A percentile compares a stretch with the other conserved stretches of the same genome.
Evolutionary conservation across 805 yeast species (phyloP).

Genomic region (Candida anglica): DNA sequence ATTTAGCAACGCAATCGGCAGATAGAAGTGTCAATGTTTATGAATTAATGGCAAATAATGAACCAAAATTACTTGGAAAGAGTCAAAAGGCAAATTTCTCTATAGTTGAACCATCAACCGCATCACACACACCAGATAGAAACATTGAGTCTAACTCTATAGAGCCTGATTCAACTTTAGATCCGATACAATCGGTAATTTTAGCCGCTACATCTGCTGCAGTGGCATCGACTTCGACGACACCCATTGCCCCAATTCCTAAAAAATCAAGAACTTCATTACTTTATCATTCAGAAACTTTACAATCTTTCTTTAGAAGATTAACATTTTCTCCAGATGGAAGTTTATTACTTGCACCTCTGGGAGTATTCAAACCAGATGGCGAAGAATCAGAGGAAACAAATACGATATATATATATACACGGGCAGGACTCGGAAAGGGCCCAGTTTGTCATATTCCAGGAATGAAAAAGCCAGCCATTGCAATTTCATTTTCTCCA

Average conservation of each 20-base stretch:
- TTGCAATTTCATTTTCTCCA: conserved; percentile 79
- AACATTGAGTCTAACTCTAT: background rate
- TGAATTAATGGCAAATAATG: conserved; percentile 29
- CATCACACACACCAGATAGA: background rate
- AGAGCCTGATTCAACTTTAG: no score
- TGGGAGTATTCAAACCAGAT: conserved; percentile 53
- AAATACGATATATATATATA: conserved; percentile 77
- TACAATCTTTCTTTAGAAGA: conserved; percentile 87
- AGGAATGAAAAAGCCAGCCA: conserved; percentile 76
- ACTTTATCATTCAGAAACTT: conserved; percentile 78
- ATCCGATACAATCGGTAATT: background rate
- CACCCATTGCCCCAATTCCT: background rate
- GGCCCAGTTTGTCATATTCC: conserved; percentile 80
- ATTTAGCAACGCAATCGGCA: conserved; percentile 81
- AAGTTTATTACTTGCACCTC: conserved; percentile 66
- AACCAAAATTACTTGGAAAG: conserved; percentile 9
- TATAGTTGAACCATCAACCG: background rate
- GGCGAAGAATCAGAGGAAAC: conserved; percentile 21
- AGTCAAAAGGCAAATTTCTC: conserved; percentile 1
- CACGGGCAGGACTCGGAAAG: conserved; percentile 61
- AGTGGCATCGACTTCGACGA: background rate
- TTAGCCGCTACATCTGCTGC: no score
- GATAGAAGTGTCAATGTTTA: conserved; percentile 82
- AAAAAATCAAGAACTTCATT: conserved; percentile 1
- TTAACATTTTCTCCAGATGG: conserved; percentile 91